A percentile compares a stretch with the other conserved stretches of the same genome.
phyloP scores from a whole-genome alignment of 2,329 filamentous ascomycete species.

The Monilinia fructigena region DNA sequence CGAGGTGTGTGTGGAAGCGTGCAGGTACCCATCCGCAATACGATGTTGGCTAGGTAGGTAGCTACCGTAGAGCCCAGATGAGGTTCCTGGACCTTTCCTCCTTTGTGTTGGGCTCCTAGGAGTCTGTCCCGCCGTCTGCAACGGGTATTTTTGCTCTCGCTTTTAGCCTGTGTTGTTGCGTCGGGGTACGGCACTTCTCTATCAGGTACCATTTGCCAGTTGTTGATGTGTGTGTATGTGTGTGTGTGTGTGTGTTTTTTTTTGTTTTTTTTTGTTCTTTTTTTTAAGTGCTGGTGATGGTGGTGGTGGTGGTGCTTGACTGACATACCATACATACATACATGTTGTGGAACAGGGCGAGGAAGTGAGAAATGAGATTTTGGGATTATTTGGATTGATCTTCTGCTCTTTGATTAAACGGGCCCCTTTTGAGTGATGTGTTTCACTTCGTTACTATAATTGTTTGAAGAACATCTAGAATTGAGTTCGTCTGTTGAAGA shows the following conservation, averaged over 20 bases:
- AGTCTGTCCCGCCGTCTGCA: neutral
- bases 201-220: neutral
- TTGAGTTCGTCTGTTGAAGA: neutral
- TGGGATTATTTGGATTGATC: neutral
- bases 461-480: neutral
- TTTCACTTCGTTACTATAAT: neutral
- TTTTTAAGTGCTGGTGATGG: no score
- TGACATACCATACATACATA: no score
- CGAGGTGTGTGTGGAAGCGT: neutral
- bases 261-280: no score
- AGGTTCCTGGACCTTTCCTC: slow-evolving; percentile 11
- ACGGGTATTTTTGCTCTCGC: neutral
- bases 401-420: neutral
- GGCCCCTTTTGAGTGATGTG: neutral
- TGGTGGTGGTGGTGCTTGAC: neutral
- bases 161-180: neutral
- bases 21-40: slow-evolving; percentile 16
- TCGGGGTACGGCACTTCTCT: neutral
- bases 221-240: no score
- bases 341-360: neutral
- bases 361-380: neutral
- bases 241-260: no score
- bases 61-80: neutral
- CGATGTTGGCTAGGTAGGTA: neutral
- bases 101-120: neutral